Evolutionary conservation across 352 stramenopile species (phyloP), one percentile per base, ranked within the genome.

Genomic region (Peronospora tabacina): DNA sequence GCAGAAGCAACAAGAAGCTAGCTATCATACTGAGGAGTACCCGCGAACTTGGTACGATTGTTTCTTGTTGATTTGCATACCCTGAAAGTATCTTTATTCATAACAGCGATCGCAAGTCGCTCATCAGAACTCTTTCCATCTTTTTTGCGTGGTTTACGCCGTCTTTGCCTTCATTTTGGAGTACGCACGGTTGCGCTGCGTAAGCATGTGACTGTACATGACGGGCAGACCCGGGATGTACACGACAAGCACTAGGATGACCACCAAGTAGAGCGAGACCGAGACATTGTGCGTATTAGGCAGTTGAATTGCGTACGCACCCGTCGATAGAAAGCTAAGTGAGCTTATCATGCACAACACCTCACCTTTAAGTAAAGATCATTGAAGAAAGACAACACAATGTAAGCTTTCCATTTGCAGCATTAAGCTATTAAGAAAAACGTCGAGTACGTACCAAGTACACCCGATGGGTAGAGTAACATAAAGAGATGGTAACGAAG

Each of bases 401-500:
- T 16, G 33, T 59, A 26, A 62, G 48, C 48, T 49, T 55, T 44
- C 3, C 34, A 48, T 20, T 26, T 52, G 19, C 36, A 44, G 42
- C 45, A 30, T n/a, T 44, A 52, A 28, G 22, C 4, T 8, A 32
- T 32, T 12, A 6, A 19, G 6, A 26, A 6, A 6, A 26, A 26
- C 22, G 22, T 26, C 38, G 20, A 38, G 19, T 12, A 64, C 71
- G 93, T 89, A 66, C 95, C 95, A 2, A 77, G 77, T 49, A 99
- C 97, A 43, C 95, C 95, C 35, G 91, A 97, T 10, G 96, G 95
- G 74, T 99, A 99, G 13, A 99, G 78, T 48, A 99, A 68, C 59
- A 96, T 93, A 76, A 99, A 99, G 17, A 99, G 75, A 49, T 96
- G 96, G 68, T 99, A 99, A 46, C 95, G 89, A 30, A 98, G 63